These are phyloP conservation scores for Didymella pinodella DNA, from an alignment of 2,329 filamentous ascomycete genomes.

Conservation along the genomic window DNA sequence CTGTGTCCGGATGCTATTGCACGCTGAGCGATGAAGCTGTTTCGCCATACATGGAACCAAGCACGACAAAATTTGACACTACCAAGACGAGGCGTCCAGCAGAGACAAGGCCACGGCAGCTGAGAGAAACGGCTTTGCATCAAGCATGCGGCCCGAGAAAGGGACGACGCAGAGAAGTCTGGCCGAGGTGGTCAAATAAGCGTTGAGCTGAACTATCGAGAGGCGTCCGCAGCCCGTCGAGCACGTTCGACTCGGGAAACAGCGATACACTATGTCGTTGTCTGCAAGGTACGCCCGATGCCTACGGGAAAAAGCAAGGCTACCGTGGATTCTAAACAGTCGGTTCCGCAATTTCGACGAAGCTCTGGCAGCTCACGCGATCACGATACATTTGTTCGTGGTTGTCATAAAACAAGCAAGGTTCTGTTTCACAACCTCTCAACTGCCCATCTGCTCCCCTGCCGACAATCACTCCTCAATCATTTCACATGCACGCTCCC, in stretches of 20 bases:
- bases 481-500: neutral
- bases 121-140: neutral
- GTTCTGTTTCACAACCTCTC: slow-evolving; percentile 7
- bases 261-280: neutral
- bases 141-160: neutral
- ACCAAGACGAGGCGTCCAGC: neutral
- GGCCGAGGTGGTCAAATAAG: neutral
- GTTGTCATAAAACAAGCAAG: neutral
- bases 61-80: neutral
- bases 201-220: neutral
- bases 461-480: slow-evolving; percentile 4
- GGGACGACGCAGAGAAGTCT: neutral
- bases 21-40: neutral
- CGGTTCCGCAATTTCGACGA: neutral
- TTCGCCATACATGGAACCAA: neutral
- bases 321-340: neutral
- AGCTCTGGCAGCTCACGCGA: neutral
- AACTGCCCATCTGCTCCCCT: slow-evolving; percentile 10
- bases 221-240: slow-evolving; percentile 2
- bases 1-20: neutral
- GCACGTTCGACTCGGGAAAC: neutral
- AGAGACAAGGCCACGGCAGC: neutral
- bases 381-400: neutral
- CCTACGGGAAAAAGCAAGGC: neutral
- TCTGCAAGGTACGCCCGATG: slow-evolving; percentile 3